These are phyloP conservation scores for Fomitopsis pulvina DNA, from an alignment of 768 basidiomycete genomes.

Conservation along the genomic window DNA sequence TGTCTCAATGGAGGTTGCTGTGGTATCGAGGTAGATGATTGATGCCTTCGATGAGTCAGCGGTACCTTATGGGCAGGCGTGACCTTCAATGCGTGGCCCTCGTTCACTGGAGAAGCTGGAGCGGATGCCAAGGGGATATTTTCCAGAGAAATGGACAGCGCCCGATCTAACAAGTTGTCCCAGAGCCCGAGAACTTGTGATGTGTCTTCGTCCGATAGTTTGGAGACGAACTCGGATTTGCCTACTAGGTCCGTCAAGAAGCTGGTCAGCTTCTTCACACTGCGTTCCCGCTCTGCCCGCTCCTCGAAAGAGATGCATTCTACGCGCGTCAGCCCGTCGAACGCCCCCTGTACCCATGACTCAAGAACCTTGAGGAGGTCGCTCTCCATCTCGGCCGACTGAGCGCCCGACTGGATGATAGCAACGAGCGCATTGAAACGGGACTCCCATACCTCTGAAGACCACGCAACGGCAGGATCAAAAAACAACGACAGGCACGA, in stretches of 20 bases:
- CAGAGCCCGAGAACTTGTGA: conserved; percentile 55
- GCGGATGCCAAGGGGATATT: conserved; percentile 10
- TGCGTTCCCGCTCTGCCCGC: conserved; percentile 54
- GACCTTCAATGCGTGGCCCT: conserved; percentile 18
- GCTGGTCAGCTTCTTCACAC: conserved; percentile 51
- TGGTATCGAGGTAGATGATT: conserved; percentile 51
- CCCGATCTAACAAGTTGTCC: conserved; percentile 47
- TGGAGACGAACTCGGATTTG: conserved; percentile 46
- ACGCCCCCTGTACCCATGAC: conserved; percentile 62
- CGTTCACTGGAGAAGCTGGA: conserved; percentile 25
- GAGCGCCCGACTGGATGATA: conserved; percentile 52
- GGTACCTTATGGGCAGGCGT: conserved; percentile 22
- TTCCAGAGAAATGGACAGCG: conserved; percentile 28
- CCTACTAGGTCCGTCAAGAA: conserved; percentile 49
- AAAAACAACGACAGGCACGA: conserved; percentile 62
- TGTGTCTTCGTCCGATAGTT: conserved; percentile 54
- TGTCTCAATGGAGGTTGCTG: conserved; percentile 31
- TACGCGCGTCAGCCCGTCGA: conserved; percentile 37
- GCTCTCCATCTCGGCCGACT: conserved; percentile 60
- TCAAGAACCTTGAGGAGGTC: conserved; percentile 49
- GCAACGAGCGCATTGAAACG: conserved; percentile 62
- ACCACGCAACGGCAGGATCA: conserved; percentile 42
- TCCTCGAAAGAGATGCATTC: conserved; percentile 29
- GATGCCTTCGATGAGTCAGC: conserved; percentile 48
- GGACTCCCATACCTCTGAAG: conserved; percentile 62